Conservation (phyloP, 2,329 filamentous ascomycete genomes). For the Sclerotiophoma versabilis region DNA sequence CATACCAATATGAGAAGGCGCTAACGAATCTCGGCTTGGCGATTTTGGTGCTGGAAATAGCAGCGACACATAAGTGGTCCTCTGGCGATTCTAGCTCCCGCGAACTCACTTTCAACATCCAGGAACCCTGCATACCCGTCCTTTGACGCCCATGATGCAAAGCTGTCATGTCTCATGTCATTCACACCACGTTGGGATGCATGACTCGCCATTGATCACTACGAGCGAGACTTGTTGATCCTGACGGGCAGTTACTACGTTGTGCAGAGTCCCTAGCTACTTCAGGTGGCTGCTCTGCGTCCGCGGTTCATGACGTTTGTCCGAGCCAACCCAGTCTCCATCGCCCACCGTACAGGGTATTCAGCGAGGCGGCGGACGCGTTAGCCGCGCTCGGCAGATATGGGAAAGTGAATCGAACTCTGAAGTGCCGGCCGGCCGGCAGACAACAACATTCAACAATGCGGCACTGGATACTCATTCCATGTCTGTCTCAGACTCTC, state of each 20-base stretch:
- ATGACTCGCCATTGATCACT: slow-evolving; percentile 3
- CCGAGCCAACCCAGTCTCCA: neutral
- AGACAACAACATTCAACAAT: neutral
- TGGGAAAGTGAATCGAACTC: neutral
- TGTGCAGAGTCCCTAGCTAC: neutral
- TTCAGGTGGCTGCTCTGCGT: neutral
- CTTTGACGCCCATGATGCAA: neutral
- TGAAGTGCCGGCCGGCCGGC: neutral
- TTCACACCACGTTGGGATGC: neutral
- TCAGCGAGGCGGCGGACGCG: neutral
- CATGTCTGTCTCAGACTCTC: neutral
- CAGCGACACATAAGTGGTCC: slow-evolving; percentile 4
- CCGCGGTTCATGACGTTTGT: neutral
- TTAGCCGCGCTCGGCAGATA: slow-evolving; percentile 3
- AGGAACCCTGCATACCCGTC: slow-evolving; percentile 5
- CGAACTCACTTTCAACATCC: slow-evolving; percentile 15
- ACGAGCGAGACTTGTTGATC: neutral
- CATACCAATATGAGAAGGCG: neutral
- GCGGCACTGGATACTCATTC: neutral
- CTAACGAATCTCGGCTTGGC: slow-evolving; percentile 13
- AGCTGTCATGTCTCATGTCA: neutral
- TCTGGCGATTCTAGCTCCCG: slow-evolving; percentile 7
- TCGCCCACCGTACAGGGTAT: neutral
- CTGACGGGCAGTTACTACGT: neutral
- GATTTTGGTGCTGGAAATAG: neutral